Evolutionary conservation across 2,329 filamentous ascomycete genomes (phyloP), one percentile per base, ranked within the genome.

Genomic region (Dryadomyces quercus-mongolicae): DNA sequence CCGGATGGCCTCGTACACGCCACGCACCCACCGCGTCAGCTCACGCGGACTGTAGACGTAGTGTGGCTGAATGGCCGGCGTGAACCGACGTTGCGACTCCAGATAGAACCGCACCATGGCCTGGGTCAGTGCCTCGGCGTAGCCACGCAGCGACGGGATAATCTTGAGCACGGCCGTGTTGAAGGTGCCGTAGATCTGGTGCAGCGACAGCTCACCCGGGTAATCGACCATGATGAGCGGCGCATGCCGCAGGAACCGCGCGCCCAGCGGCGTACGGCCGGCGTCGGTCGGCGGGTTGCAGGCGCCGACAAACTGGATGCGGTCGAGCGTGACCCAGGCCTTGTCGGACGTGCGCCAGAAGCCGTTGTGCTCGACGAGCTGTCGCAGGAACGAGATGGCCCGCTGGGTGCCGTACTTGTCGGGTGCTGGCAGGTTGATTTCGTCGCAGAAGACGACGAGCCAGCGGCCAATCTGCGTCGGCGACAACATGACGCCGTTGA

Each of bases 181-280:
- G 79, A 98, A 98, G 0, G 94, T 97, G 62, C 94, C 93, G 66
- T 99, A 99, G 61, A 99, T 99, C 67, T 99, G 93, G 61, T 85
- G 85, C 42, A 99, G 80, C 3, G 94, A 98, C 46, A 90, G 76
- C 71, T 98, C 90, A 63, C 94, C 93, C 57, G 93, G 93, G 65
- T 99, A 99, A 66, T 98, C 93, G 45, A 99, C 94, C 94, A 99
- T 98, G 70, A 99, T 87, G 54, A 99, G 81, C n/a, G 93, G 93
- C 16, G 93, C 90, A 68, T 99, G 94, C 56, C 94, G 84, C 60
- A 99, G 77, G 80, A 98, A 99, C 62, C 93, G 81, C 51, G 89
- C 83, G 46, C 89, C 93, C 74, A 99, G 84, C 0, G 93, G 86
- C 13, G 93, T 97, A 78, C 93, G 90, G 25, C 93, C 93, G 61